Base-by-base conservation (phyloP, 1,284 basidiomycete species). In the Schizophyllum commune region DNA sequence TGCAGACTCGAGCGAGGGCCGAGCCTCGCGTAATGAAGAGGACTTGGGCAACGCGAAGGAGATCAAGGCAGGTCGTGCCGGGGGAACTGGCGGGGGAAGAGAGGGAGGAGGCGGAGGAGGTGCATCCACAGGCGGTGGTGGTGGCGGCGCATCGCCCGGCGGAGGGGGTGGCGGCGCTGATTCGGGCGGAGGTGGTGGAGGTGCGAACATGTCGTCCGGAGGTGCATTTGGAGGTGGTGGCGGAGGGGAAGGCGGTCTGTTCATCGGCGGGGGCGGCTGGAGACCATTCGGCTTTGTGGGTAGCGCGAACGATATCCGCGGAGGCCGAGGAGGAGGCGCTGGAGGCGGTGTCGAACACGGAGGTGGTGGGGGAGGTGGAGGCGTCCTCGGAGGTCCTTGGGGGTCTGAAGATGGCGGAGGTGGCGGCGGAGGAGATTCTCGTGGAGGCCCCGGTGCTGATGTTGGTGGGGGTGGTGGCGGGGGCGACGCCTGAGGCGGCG, bases 91-190 rank as follows among this genome's bases (percentile, higher is more conserved):
- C n/a, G 65, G 63, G 8, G 64, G 63, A 58, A 59, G 57, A 39
- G 59, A n/a, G 17, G 62, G 15, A 20, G 62, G 53, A 47, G 27
- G 39, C 56, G 66, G 64, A 9, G 65, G 62, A 53, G 70, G 67
- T 17, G 63, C 11, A 63, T 63, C 32, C 65, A 56, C 34, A 63
- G n/a, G 5, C 58, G 33, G 63, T 19, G 66, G 64, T 53, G 62
- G 59, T 51, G 67, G 66, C 53, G 65, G 63, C 22, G 64, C 57
- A 27, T 58, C 63, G 9, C 63, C 57, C 32, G 67, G 64, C 11
- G 70, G 63, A 20, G 69, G 70, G 33, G 72, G 68, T 27, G 68
- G 69, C 17, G 68, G 59, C 11, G 64, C 67, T 2, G 68, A 67
- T 55, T 63, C 61, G 52, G 69, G 64, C 53, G 69, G 62, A 32